Evolutionary conservation across 1,284 basidiomycete genomes (phyloP), one percentile per base, ranked within the genome.

Genomic region (Ganoderma meredithae): DNA sequence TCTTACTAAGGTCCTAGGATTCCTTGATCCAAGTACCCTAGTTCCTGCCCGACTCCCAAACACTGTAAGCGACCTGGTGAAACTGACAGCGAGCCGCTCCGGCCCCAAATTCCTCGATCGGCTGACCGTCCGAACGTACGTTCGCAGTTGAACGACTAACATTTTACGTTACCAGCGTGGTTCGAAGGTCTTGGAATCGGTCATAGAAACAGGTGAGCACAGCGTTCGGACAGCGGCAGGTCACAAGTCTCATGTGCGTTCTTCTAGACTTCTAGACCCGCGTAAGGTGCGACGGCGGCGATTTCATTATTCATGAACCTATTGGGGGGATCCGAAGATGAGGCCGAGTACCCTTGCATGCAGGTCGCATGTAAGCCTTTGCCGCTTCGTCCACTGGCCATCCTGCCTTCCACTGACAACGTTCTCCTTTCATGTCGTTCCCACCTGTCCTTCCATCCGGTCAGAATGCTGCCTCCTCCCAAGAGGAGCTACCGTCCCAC

Each of bases 201-300:
- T 22, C 25, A 53, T 31, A 25, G 52, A 31, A 53, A 27, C 19
- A 10, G 44, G 6, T 47, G 19, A 22, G 52, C 52, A 31, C 15
- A 31, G 52, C 27, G 52, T 53, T n/a, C 27, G 25, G 9, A 27
- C 15, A 12, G 7, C 52, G 13, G 52, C 52, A 15, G 52, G 52
- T 53, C 52, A 53, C 52, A 53, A 53, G 52, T 13, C 25, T 31
- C 25, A 12, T 27, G n/a, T 27, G 22, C 52, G n/a, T 53, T 25
- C 52, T 53, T 53, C 52, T 53, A 17, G 25, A 53, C 52, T 53
- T 53, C 52, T 53, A 17, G 25, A 53, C 25, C 52, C 52, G 4
- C 10, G 52, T 15, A 53, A 31, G 49, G 3, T 15, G 49, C 25
- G 19, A 19, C 17, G 44, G 19, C 17, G 25, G 49, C 25, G 25